Evolutionary conservation across 2,329 filamentous ascomycete genomes (phyloP).

Genomic region (Westerdykella aurantiaca): DNA sequence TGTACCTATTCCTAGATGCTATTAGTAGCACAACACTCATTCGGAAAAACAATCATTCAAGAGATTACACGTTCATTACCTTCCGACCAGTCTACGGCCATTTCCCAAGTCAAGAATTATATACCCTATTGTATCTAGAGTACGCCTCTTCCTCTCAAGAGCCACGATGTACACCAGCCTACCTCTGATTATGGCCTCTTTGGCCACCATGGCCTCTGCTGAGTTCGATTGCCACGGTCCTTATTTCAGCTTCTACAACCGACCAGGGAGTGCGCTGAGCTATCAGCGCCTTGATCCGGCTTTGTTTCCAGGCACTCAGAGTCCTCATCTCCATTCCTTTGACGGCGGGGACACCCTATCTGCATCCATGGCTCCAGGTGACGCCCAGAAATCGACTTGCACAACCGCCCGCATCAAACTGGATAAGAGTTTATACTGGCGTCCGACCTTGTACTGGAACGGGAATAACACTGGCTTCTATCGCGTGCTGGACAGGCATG

Average conservation of each 20-base stretch:
- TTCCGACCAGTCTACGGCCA: no score
- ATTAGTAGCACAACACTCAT: background rate
- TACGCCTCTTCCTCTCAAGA: no score
- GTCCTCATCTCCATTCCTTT: constrained; percentile 36
- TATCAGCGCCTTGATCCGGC: constrained; percentile 35
- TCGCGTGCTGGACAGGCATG: constrained; percentile 30
- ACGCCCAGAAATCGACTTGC: constrained; percentile 27
- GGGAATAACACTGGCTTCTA: constrained; percentile 33
- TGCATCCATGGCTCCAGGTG: constrained; percentile 21
- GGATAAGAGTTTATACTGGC: constrained; percentile 38
- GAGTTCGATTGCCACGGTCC: constrained; percentile 34
- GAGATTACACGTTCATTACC: no score
- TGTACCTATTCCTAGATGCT: background rate
- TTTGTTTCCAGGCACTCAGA: constrained; percentile 27
- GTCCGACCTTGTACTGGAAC: constrained; percentile 34
- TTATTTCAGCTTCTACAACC: constrained; percentile 38
- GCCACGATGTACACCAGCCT: constrained; percentile 26
- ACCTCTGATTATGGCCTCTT: constrained; percentile 22
- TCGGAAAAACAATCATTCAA: no score
- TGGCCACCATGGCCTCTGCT: constrained; percentile 8
- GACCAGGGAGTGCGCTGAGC: constrained; percentile 27
- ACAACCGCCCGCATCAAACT: constrained; percentile 35
- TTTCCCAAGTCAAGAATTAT: no score
- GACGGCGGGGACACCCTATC: constrained; percentile 33
- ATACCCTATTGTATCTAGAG: no score